A percentile compares a stretch with the other conserved stretches of the same genome.
phyloP scores from a whole-genome alignment of 2,329 filamentous ascomycete species.

The Penicillium sp. region DNA sequence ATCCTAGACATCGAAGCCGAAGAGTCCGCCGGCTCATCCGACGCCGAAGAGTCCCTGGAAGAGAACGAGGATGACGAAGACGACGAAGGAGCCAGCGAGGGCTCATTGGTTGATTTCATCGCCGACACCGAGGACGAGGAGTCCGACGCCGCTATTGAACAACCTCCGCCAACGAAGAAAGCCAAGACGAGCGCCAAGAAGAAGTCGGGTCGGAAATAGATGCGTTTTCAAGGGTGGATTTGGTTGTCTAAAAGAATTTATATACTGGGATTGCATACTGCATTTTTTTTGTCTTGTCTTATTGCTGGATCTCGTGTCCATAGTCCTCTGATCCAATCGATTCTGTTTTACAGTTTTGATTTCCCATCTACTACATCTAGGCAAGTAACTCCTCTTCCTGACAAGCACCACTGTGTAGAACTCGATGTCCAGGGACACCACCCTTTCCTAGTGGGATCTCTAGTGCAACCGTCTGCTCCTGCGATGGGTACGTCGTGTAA shows the following conservation, averaged over 20 bases:
- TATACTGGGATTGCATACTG: conserved; percentile 17
- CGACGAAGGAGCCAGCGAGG: conserved; percentile 58
- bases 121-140: conserved; percentile 48
- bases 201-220: conserved; percentile 33
- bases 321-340: not conserved
- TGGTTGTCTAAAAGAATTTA: conserved; percentile 16
- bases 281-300: not conserved
- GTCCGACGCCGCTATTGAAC: conserved; percentile 28
- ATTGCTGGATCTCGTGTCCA: conserved; percentile 5
- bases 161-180: conserved; percentile 36
- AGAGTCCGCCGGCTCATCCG: conserved; percentile 41
- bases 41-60: conserved; percentile 50
- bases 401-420: conserved; percentile 43
- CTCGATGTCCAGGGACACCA: conserved; percentile 37
- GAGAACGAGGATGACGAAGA: conserved; percentile 61
- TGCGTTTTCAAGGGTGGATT: conserved; percentile 12
- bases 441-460: conserved; percentile 37
- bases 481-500: conserved; percentile 40
- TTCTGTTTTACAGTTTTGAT: not conserved
- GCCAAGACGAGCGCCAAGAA: conserved; percentile 32
- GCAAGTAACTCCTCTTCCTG: conserved; percentile 13
- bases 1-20: conserved; percentile 45
- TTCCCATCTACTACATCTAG: not conserved
- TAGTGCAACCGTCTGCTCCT: conserved; percentile 36
- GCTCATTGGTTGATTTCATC: conserved; percentile 45